Conservation (phyloP, 257 asterid genomes). For the Lavandula angustifolia region DNA sequence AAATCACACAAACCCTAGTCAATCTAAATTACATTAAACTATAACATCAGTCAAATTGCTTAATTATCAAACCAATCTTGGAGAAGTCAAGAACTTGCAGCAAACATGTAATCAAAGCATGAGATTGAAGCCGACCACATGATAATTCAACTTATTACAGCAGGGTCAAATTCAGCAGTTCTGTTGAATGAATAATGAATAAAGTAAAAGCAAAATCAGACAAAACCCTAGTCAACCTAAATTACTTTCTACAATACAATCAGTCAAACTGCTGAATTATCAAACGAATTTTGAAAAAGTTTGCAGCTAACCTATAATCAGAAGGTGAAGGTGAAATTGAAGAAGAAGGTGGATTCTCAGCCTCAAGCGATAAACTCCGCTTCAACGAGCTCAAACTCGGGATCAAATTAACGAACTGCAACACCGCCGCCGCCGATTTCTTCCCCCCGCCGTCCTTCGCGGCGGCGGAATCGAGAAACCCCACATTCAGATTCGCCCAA, state of each 20-base stretch:
- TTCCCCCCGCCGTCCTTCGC: constrained; percentile 25
- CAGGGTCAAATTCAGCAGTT: constrained; percentile 3
- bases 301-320: constrained; percentile 50
- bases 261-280: constrained; percentile 2
- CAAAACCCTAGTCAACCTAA: constrained; percentile 8
- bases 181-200: not conserved
- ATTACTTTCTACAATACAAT: not conserved
- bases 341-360: constrained; percentile 34
- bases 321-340: constrained; percentile 34
- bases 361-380: constrained; percentile 38
- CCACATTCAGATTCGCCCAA: constrained; percentile 55
- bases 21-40: constrained; percentile 2
- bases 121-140: no score
- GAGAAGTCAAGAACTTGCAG: not conserved
- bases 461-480: constrained; percentile 35
- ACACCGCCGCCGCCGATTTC: constrained; percentile 30
- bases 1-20: not conserved
- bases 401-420: constrained; percentile 35
- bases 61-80: not conserved
- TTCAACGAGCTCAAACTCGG: constrained; percentile 53
- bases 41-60: not conserved
- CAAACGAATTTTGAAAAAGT: not conserved
- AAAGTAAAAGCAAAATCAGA: not conserved
- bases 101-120: constrained; percentile 50
- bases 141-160: no score